These are phyloP conservation scores for Pseudogymnoascus sp. DNA, from an alignment of 2,329 filamentous ascomycete genomes.

Conservation along the genomic window DNA sequence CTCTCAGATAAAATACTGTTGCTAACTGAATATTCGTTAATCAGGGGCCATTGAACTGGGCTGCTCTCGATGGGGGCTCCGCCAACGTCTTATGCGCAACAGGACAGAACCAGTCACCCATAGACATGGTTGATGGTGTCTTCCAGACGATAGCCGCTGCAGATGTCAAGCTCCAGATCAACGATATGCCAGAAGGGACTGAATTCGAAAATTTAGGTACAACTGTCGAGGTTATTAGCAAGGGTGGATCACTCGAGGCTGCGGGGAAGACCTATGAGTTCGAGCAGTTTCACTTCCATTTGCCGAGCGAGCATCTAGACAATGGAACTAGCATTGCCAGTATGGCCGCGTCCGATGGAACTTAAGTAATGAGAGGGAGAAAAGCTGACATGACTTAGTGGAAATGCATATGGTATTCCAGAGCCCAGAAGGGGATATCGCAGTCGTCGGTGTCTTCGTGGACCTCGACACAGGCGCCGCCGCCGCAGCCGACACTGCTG, in stretches of 20 bases:
- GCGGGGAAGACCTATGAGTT: slow-evolving; percentile 11
- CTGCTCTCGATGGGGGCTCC: background rate
- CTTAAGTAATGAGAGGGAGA: slow-evolving; percentile 8
- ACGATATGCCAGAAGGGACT: background rate
- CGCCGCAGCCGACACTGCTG: slow-evolving; percentile 12
- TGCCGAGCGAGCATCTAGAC: slow-evolving; percentile 49
- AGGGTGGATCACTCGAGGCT: slow-evolving; percentile 8
- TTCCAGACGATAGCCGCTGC: background rate
- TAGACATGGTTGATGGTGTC: background rate
- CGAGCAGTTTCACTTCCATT: slow-evolving; percentile 52
- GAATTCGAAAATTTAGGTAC: slow-evolving; percentile 10
- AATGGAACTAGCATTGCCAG: slow-evolving; percentile 35
- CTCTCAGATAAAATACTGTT: background rate
- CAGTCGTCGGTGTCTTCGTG: slow-evolving; percentile 38
- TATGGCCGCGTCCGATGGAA: slow-evolving; percentile 18
- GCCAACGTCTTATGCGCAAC: slow-evolving; percentile 4
- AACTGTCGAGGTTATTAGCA: slow-evolving; percentile 8
- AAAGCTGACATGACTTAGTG: slow-evolving; percentile 25
- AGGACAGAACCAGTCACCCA: slow-evolving; percentile 1
- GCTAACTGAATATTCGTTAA: background rate
- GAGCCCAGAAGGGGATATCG: slow-evolving; percentile 32
- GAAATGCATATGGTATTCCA: slow-evolving; percentile 54
- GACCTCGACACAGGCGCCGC: slow-evolving; percentile 29
- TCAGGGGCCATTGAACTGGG: slow-evolving; percentile 3
- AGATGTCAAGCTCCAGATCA: background rate